phyloP scores from a whole-genome alignment of 148 eudicot species.

The Rhododendron mucronatum region DNA sequence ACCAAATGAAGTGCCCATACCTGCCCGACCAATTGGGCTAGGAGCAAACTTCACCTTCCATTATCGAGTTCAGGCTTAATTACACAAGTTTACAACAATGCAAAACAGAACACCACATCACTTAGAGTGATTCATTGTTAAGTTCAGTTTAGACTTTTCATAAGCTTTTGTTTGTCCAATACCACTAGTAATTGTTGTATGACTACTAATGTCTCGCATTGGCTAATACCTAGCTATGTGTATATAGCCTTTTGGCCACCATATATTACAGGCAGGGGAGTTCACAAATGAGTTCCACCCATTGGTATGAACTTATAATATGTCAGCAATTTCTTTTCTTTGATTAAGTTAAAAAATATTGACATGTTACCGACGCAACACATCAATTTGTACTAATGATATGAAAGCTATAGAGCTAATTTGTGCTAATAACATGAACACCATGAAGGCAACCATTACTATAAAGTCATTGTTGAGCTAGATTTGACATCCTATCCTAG shows the following conservation, averaged over 20 bases:
- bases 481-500: neutral
- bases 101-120: neutral
- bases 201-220: neutral
- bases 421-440: neutral
- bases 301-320: neutral
- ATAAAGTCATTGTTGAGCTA: neutral
- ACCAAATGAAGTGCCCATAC: too few species aligned
- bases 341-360: neutral
- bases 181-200: neutral
- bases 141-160: neutral
- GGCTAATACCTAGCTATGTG: neutral
- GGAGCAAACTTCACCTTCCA: too few species aligned
- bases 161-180: neutral
- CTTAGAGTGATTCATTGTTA: neutral
- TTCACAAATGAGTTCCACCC: neutral
- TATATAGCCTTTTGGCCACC: neutral
- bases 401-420: neutral
- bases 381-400: neutral
- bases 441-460: neutral
- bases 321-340: neutral
- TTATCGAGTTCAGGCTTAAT: neutral
- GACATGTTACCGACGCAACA: neutral
- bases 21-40: too few species aligned
- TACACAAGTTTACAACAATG: neutral
- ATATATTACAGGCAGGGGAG: neutral